Evolutionary conservation across 768 basidiomycete species (phyloP), one percentile per base, ranked within the genome.

Genomic region (Amanita pallidorosea): DNA sequence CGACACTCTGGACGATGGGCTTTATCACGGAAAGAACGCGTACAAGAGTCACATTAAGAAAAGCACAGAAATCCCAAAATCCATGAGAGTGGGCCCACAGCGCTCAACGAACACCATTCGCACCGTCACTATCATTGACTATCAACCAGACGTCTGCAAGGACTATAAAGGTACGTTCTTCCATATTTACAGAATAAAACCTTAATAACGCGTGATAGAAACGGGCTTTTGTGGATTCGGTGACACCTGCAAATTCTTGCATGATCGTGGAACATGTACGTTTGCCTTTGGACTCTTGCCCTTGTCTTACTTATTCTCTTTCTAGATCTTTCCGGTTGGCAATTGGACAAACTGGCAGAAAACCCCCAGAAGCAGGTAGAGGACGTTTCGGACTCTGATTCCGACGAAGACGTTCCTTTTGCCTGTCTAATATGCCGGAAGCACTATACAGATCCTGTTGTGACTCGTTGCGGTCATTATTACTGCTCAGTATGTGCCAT

Each of bases 161-260:
- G 95, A 98, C 67, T 99, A 99, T 68, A 97, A 96, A 81, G 92
- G 92, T 90, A 55, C 51, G 83, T 75, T 43, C 35, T 45, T 33
- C 43, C 34, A 47, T 49, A 49, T 23, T 23, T 40, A 42, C 53
- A 50, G 20, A 29, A 9, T 5, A 22, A 13, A 13, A 11, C 35
- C 1, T 12, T 52, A 35, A 54, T 47, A 45, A 45, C 42, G 38
- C 47, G 54, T 45, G 60, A 33, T 60, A 95, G 95, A 98, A 71
- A 99, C 96, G 47, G 96, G 96, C 0, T 99, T 90, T 64, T 99
- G 96, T 67, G 96, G 96, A 18, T 99, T 95, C 65, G 96, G 96
- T 27, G 96, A 99, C 67, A 93, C 92, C 3, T 99, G 96, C 69
- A 98, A 97, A 75, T 97, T 97, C 73, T 75, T 98, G 63, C 96